Conservation (phyloP, 352 stramenopile species). For the Globisporangium mamillatum region DNA sequence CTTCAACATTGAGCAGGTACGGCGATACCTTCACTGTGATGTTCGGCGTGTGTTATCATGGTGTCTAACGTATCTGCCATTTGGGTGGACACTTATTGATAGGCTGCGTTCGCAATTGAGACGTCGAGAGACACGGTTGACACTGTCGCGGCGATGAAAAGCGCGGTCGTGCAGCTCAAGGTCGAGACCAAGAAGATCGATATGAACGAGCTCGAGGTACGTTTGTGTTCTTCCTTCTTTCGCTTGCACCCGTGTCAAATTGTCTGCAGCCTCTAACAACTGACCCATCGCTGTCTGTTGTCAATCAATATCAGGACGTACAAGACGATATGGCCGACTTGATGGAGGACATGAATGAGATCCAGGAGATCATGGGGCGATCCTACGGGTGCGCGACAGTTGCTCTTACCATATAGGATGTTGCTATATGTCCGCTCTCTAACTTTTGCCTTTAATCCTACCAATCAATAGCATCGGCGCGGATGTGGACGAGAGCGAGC, state of each 20-base stretch:
- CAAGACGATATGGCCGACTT: conserved; percentile 97
- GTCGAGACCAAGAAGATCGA: conserved; percentile 95
- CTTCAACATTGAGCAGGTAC: conserved; percentile 83
- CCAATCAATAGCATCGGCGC: conserved; percentile 58
- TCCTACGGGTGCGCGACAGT: conserved; percentile 85
- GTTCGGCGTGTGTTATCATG: background rate
- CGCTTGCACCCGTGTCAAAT: background rate
- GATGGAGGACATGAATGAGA: conserved; percentile 98
- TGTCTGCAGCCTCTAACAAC: background rate
- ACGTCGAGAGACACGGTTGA: conserved; percentile 90
- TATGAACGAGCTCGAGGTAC: conserved; percentile 93
- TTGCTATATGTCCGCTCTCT: background rate
- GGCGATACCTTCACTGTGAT: background rate
- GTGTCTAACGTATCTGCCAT: conserved; percentile 1
- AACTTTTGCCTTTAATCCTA: background rate
- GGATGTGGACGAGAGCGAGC: conserved; percentile 93
- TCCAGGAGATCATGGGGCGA: conserved; percentile 95
- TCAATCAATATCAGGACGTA: conserved; percentile 61
- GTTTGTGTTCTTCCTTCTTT: background rate
- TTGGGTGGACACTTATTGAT: background rate
- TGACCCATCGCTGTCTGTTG: background rate
- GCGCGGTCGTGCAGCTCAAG: conserved; percentile 89
- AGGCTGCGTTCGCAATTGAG: conserved; percentile 90
- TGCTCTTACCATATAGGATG: background rate
- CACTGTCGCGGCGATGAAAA: conserved; percentile 95